Conservation (phyloP, 2,329 filamentous ascomycete genomes). For the Tolypocladium ovalisporum region DNA sequence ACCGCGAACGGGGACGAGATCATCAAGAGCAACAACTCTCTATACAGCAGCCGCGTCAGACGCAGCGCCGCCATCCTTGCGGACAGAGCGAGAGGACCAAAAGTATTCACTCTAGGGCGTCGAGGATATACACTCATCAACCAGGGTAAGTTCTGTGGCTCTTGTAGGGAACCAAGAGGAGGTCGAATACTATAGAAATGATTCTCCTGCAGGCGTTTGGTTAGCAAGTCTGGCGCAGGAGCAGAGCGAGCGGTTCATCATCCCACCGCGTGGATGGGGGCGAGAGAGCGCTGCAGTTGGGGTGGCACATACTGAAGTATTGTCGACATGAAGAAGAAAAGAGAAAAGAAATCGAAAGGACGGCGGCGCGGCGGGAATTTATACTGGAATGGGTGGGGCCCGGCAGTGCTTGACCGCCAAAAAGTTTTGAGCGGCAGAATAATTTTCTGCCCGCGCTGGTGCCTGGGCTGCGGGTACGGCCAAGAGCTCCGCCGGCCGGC, state of each 20-base stretch:
- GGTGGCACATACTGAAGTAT: conserved; percentile 43
- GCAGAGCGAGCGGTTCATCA: not conserved
- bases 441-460: not conserved
- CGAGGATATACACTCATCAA: conserved; percentile 86
- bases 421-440: conserved; percentile 13
- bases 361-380: conserved; percentile 21
- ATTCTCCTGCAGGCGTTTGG: conserved; percentile 53
- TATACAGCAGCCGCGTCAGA: conserved; percentile 48
- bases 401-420: conserved; percentile 6
- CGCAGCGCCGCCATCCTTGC: conserved; percentile 46
- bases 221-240: conserved; percentile 10
- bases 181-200: conserved; percentile 97
- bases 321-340: conserved; percentile 50
- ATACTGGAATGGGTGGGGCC: conserved; percentile 19
- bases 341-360: conserved; percentile 27
- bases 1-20: conserved; percentile 70
- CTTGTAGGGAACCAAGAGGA: conserved; percentile 82
- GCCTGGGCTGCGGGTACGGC: no score
- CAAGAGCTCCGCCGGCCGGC: not conserved
- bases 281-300: conserved; percentile 15
- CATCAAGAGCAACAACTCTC: conserved; percentile 65
- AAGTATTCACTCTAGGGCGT: conserved; percentile 76
- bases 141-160: conserved; percentile 94
- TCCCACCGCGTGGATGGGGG: not conserved
- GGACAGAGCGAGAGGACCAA: conserved; percentile 47